phyloP scores from a whole-genome alignment of 1,139 yeast species.

The Geotrichum citri-aurantii region DNA sequence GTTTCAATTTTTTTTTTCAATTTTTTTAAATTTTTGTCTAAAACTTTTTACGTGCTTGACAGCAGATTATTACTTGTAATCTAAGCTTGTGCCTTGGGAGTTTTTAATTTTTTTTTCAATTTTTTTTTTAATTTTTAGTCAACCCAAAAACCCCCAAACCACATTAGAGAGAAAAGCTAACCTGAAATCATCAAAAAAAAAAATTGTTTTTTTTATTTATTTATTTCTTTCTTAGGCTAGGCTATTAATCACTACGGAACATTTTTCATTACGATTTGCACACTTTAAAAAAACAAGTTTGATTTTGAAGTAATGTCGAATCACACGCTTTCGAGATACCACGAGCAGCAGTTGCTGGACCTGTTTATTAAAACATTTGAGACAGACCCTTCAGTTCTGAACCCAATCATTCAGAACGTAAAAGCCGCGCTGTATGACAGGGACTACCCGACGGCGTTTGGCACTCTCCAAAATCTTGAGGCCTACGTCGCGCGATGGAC shows the following conservation, averaged over 20 bases:
- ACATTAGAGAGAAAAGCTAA: no score
- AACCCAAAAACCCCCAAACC: neutral
- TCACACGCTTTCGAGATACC: neutral
- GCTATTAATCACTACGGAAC: neutral
- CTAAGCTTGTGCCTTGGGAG: neutral
- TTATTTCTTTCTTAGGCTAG: no score
- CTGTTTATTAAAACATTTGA: constrained; percentile 6
- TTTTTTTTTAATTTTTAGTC: neutral
- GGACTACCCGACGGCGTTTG: constrained; percentile 65
- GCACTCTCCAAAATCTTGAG: constrained; percentile 53
- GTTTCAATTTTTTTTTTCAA: neutral
- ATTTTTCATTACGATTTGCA: neutral
- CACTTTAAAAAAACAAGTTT: neutral
- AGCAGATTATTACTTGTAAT: no score
- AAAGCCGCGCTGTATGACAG: constrained; percentile 65
- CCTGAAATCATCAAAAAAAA: no score
- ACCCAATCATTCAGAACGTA: constrained; percentile 51
- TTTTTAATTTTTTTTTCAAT: no score
- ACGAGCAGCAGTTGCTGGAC: constrained; percentile 13
- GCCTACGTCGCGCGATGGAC: constrained; percentile 86
- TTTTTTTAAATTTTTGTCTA: no score
- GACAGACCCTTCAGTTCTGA: neutral
- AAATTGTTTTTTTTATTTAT: no score
- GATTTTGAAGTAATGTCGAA: neutral
- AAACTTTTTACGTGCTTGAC: no score